phyloP scores from a whole-genome alignment of 2,329 filamentous ascomycete species.

The Arthrobotrys iridis region DNA sequence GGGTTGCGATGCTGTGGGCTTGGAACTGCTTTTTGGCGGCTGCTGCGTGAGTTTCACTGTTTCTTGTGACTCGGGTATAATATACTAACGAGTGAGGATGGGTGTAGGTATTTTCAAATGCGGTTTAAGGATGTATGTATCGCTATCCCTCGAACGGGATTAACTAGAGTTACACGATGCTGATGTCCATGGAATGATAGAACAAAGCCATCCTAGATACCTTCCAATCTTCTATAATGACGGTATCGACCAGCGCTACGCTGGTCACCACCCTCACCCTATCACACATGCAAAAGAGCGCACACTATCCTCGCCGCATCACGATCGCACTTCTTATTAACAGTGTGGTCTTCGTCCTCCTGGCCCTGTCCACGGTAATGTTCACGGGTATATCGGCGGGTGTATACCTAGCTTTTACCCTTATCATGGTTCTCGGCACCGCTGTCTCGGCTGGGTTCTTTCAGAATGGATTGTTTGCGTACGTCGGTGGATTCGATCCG shows the following conservation, averaged over 20 bases:
- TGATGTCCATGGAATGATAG: slow-evolving; percentile 15
- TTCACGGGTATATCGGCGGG: slow-evolving; percentile 72
- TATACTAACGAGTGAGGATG: slow-evolving; percentile 17
- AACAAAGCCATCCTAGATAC: slow-evolving; percentile 76
- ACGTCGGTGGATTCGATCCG: slow-evolving; percentile 83
- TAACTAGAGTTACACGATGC: not conserved
- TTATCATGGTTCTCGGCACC: slow-evolving; percentile 81
- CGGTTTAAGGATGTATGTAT: slow-evolving; percentile 72
- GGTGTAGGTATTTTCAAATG: slow-evolving; percentile 76
- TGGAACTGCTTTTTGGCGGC: slow-evolving; percentile 69
- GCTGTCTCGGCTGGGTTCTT: slow-evolving; percentile 83
- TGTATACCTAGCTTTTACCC: slow-evolving; percentile 81
- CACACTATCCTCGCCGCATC: slow-evolving; percentile 89
- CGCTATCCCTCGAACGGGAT: not conserved
- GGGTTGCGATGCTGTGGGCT: slow-evolving; percentile 95
- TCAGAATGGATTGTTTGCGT: slow-evolving; percentile 95
- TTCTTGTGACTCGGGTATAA: not conserved
- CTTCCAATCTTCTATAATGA: slow-evolving; percentile 90
- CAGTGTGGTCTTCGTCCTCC: slow-evolving; percentile 76
- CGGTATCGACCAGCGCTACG: slow-evolving; percentile 85
- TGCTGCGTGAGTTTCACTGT: slow-evolving; percentile 10
- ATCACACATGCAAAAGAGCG: slow-evolving; percentile 73
- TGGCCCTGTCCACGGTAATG: slow-evolving; percentile 80
- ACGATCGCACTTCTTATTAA: slow-evolving; percentile 79
- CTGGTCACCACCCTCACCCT: slow-evolving; percentile 79